These are phyloP conservation scores for Aspergillus bertholletiae DNA, from an alignment of 495 filamentous ascomycete genomes.

Conservation along the genomic window DNA sequence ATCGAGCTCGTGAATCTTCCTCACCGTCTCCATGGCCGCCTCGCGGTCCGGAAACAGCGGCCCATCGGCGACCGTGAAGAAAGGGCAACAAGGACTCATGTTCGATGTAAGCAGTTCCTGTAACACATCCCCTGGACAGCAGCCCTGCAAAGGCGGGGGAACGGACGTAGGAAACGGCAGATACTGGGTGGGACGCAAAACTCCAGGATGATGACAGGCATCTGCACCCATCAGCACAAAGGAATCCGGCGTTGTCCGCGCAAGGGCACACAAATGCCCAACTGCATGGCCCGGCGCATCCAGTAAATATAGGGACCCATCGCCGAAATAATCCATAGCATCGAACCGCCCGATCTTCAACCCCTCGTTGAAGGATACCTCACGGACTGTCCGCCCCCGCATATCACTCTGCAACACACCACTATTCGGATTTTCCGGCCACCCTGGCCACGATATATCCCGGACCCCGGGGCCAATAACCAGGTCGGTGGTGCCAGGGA, in stretches of 20 bases:
- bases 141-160: too few relatives aligned
- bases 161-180: too few relatives aligned
- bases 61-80: too few relatives aligned
- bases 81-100: too few relatives aligned
- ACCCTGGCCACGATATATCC: constrained; percentile 35
- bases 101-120: too few relatives aligned
- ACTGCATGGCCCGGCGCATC: constrained; percentile 34
- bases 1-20: too few relatives aligned
- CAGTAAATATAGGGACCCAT: constrained; percentile 39
- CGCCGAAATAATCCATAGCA: constrained; percentile 52
- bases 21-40: too few relatives aligned
- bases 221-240: constrained; percentile 27
- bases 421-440: constrained; percentile 36
- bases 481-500: constrained; percentile 44
- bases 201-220: constrained; percentile 14
- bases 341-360: constrained; percentile 44
- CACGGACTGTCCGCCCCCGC: constrained; percentile 24
- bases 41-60: too few relatives aligned
- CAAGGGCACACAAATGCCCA: constrained; percentile 31
- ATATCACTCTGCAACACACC: constrained; percentile 39
- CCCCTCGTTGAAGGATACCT: constrained; percentile 38
- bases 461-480: constrained; percentile 53
- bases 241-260: constrained; percentile 24
- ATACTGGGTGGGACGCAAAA: constrained; percentile 1
- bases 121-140: too few relatives aligned